Evolutionary conservation across 1,284 basidiomycete genomes (phyloP), one percentile per base, ranked within the genome.

Genomic region (Porodaedalea pini): DNA sequence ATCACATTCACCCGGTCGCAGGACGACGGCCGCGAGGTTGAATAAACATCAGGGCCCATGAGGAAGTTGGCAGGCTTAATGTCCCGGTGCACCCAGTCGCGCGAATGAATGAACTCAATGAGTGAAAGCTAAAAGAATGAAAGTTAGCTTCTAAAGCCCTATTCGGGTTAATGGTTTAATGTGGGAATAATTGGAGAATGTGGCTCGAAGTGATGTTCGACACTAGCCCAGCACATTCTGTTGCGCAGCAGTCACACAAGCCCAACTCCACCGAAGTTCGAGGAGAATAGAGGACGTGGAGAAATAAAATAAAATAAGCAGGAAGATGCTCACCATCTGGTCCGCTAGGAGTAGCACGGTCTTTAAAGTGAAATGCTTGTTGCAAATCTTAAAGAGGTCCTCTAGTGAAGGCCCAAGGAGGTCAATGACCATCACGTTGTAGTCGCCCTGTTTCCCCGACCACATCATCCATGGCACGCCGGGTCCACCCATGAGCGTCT

Each of bases 1-100:
- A 98, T 98, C 64, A 98, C 83, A 71, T 92, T 95, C 69, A 97
- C 83, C 51, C 85, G 73, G 64, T 79, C 77, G 44, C 55, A 57
- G 21, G 59, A 61, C 25, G 59, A 57, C n/a, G 59, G 56, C 19
- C 39, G 40, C 19, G 55, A 54, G 0, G 78, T 66, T 5, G 78
- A 75, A 51, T 79, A 75, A 4, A 56, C 36, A 45, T 78, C 79
- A 0, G 79, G 80, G 60, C 86, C 84, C 79, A 90, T 88, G 55
- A 98, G 85, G 62, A 98, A 95, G 73, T 98, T 98, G 45, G 92
- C 94, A 5, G 95, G 95, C 70, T 98, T 98, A 70, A 99, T 90
- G 70, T 98, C 94, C 57, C 96, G 86, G 70, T 99, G 96, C 34
- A 98, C 77, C 58, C 88, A 80, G 49, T 82, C 82, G 58, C 84